Conservation (phyloP, 2,329 filamentous ascomycete genomes). For the Talaromyces sp. region DNA sequence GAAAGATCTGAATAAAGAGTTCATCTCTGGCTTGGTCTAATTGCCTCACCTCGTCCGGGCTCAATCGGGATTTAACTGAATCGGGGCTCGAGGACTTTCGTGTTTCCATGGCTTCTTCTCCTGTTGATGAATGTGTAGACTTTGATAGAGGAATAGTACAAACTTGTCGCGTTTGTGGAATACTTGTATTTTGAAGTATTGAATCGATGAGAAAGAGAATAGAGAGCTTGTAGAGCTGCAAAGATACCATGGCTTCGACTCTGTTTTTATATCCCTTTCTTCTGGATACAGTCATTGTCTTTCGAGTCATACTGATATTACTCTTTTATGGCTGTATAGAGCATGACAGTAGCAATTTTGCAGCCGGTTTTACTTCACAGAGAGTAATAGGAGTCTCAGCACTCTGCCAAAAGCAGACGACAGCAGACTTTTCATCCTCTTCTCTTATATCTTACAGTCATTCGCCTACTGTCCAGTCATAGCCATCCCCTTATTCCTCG, state of each 20-base stretch:
- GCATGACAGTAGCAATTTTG: neutral
- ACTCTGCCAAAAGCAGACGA: neutral
- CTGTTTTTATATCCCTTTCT: neutral
- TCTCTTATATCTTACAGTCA: neutral
- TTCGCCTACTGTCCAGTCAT: neutral
- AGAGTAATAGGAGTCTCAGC: neutral
- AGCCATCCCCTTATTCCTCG: neutral
- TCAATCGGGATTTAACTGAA: neutral
- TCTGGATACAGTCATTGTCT: neutral
- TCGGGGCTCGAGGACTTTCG: neutral
- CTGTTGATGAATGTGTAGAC: neutral
- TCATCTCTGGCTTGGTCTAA: neutral
- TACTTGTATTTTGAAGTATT: no score
- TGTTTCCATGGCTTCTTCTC: neutral
- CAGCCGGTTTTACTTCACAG: neutral
- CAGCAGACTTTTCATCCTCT: neutral
- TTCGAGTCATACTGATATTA: neutral
- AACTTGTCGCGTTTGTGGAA: neutral
- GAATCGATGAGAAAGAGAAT: neutral
- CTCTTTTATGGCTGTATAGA: neutral
- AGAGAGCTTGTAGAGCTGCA: neutral
- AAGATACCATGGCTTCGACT: neutral
- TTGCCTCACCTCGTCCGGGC: neutral
- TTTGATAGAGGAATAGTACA: neutral
- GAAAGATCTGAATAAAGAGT: neutral